Evolutionary conservation across 805 yeast genomes (phyloP).

Genomic region (Wickerhamomyces bovis): DNA sequence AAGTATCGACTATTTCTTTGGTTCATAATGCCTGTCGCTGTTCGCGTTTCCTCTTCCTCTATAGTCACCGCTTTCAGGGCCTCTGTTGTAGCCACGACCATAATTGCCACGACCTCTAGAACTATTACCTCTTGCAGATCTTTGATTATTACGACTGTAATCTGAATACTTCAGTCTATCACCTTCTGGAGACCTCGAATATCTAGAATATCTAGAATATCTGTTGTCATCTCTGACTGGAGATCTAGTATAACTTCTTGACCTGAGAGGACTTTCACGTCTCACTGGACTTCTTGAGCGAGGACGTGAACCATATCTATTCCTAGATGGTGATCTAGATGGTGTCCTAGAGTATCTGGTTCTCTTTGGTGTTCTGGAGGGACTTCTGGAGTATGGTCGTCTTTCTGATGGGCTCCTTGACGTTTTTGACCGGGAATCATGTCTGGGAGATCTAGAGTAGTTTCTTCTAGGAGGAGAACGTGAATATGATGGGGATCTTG

Average conservation of each 20-base stretch:
- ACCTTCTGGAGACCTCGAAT: slow-evolving; percentile 1
- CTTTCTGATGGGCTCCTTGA: slow-evolving; percentile 18
- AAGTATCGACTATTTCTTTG: background rate
- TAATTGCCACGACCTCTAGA: background rate
- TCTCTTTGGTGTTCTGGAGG: slow-evolving; percentile 8
- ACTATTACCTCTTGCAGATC: background rate
- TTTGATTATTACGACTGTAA: slow-evolving; percentile 1
- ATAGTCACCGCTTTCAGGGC: background rate
- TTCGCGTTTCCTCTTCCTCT: background rate
- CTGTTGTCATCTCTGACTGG: background rate
- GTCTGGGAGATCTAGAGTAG: slow-evolving; percentile 9
- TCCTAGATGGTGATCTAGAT: slow-evolving; percentile 15
- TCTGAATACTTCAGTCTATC: slow-evolving; percentile 1
- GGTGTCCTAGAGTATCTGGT: slow-evolving; percentile 19
- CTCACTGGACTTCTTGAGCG: slow-evolving; percentile 11
- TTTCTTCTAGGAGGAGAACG: no score
- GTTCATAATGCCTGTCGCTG: background rate
- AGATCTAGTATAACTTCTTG: background rate
- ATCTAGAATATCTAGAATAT: background rate
- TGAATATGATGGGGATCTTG: slow-evolving; percentile 5
- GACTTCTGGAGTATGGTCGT: slow-evolving; percentile 10
- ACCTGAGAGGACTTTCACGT: slow-evolving; percentile 1
- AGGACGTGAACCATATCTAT: slow-evolving; percentile 2
- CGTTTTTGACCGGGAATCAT: slow-evolving; percentile 5
- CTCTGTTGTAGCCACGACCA: background rate